Conservation (phyloP, 176 grass and related monocot genomes). For the Avena insularis region DNA sequence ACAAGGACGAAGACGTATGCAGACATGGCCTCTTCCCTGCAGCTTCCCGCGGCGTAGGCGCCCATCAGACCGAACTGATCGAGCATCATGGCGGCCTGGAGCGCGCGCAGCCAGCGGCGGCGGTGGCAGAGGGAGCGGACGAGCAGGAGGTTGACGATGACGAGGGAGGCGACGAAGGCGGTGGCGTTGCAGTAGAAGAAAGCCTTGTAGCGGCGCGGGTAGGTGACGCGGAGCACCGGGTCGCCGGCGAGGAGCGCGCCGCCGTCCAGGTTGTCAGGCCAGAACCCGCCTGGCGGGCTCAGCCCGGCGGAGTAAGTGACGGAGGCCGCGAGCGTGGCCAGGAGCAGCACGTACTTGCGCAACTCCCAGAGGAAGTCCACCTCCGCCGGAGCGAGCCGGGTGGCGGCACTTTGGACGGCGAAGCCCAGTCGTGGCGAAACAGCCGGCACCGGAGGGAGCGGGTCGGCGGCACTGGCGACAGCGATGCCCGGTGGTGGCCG, state of each 20-base stretch:
- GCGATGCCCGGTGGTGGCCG: not conserved
- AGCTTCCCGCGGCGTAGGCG: conserved; percentile 51
- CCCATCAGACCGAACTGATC: conserved; percentile 52
- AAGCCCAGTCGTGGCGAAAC: not conserved
- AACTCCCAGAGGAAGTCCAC: conserved; percentile 53
- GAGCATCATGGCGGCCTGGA: conserved; percentile 55
- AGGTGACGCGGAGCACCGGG: conserved; percentile 39
- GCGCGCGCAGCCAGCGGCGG: conserved; percentile 49
- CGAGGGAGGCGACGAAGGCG: conserved; percentile 48
- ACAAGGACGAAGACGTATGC: conserved; percentile 37
- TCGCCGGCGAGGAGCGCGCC: not conserved
- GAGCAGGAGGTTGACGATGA: conserved; percentile 62
- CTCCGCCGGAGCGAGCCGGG: not conserved
- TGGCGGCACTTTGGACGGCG: not conserved
- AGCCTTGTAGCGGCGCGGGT: conserved; percentile 29
- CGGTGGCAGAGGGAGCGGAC: conserved; percentile 21
- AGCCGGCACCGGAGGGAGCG: not conserved
- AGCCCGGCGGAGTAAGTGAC: conserved; percentile 57
- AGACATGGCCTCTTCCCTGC: conserved; percentile 50
- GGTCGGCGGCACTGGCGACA: not conserved
- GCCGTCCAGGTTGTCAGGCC: conserved; percentile 25
- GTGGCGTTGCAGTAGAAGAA: conserved; percentile 61
- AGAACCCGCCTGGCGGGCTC: conserved; percentile 57
- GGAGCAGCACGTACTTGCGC: conserved; percentile 58
- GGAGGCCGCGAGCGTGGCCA: conserved; percentile 46